These are phyloP conservation scores for Cladosporium sp. DNA, from an alignment of 2,329 filamentous ascomycete species.

Conservation along the genomic window DNA sequence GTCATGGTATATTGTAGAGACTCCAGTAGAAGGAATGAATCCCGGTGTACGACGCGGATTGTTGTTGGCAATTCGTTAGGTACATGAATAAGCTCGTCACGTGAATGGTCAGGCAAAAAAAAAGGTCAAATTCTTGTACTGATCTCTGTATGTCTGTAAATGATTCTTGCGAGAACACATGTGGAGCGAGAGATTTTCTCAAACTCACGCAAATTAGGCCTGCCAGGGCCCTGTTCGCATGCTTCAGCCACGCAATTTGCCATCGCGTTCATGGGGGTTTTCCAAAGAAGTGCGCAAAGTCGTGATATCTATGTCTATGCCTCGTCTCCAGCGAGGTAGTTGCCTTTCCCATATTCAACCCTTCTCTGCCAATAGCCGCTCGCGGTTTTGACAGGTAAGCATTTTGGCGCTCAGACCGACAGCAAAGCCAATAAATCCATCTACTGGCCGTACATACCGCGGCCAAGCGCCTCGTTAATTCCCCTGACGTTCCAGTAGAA, in stretches of 20 bases:
- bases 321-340: slow-evolving; percentile 11
- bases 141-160: neutral
- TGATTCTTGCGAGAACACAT: neutral
- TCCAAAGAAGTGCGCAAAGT: neutral
- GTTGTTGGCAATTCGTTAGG: too few relatives aligned
- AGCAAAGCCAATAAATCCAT: neutral
- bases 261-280: neutral
- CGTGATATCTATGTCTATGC: slow-evolving; percentile 12
- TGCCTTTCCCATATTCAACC: neutral
- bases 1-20: too few relatives aligned
- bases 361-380: neutral
- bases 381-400: neutral
- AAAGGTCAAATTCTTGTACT: neutral
- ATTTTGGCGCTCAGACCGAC: neutral
- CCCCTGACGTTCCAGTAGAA: slow-evolving; percentile 37
- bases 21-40: too few relatives aligned
- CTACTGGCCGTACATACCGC: slow-evolving; percentile 13
- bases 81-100: neutral
- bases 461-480: slow-evolving; percentile 17
- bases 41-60: too few relatives aligned
- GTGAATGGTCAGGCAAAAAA: neutral
- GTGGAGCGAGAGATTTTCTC: neutral
- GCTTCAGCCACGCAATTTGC: neutral
- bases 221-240: neutral
- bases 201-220: neutral